These are phyloP conservation scores for Citrus reticulata DNA, from an alignment of 345 rosid genomes.

Conservation along the genomic window DNA sequence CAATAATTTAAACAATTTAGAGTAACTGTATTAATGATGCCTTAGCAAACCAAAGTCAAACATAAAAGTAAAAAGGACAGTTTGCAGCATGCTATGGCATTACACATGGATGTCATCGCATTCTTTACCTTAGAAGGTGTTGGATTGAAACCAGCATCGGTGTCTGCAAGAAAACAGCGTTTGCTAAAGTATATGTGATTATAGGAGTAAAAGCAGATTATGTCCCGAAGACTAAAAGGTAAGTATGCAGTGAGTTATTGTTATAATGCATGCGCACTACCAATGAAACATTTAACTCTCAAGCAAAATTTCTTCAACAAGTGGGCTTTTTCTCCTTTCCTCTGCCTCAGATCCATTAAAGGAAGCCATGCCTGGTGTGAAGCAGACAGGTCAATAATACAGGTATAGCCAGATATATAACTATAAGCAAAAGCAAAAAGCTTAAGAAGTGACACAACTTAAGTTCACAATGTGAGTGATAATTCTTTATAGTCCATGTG, in stretches of 20 bases:
- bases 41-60: neutral
- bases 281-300: conserved; percentile 70
- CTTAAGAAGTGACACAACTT: neutral
- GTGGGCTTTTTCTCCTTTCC: conserved; percentile 47
- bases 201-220: neutral
- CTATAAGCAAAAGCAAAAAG: neutral
- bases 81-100: neutral
- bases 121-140: conserved; percentile 59
- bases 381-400: neutral
- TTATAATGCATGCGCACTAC: conserved; percentile 29
- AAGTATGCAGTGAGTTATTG: neutral
- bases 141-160: conserved; percentile 79
- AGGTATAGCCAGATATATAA: neutral
- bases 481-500: neutral
- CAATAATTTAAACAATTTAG: too few species aligned
- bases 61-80: neutral
- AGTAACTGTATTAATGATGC: neutral
- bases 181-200: neutral
- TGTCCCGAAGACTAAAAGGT: neutral
- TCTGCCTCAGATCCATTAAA: conserved; percentile 52
- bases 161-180: conserved; percentile 38
- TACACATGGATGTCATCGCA: neutral
- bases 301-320: conserved; percentile 53
- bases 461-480: neutral
- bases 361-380: conserved; percentile 49